Percentiles rank a stretch among this genome's conserved stretches.
phyloP scores from a whole-genome alignment of 2,329 filamentous ascomycete genomes.

The Phialophora chinensis region DNA sequence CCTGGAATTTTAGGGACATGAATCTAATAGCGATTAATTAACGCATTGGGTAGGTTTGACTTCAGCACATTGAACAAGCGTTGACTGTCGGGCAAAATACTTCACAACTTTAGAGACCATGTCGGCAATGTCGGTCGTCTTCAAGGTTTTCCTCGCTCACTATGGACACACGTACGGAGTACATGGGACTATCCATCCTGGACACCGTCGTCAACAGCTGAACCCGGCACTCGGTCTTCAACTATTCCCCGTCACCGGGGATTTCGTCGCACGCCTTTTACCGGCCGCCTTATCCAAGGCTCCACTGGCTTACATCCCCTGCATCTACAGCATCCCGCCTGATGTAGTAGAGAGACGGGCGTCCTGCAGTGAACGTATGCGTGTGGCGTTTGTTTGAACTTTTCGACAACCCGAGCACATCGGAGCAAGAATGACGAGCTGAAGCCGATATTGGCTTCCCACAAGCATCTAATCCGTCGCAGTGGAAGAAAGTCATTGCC shows the following conservation, averaged over 20 bases:
- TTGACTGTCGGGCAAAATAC: neutral
- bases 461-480: neutral
- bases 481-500: neutral
- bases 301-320: constrained; percentile 1
- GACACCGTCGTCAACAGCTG: neutral
- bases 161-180: too few species aligned
- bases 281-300: neutral
- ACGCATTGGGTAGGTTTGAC: neutral
- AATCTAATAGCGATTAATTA: neutral
- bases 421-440: neutral
- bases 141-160: neutral
- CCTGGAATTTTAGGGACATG: neutral
- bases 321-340: neutral
- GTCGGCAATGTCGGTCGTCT: neutral
- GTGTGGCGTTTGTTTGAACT: neutral
- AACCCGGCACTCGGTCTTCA: neutral
- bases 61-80: too few species aligned
- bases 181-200: neutral
- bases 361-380: neutral
- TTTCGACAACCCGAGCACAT: neutral
- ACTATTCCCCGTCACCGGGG: neutral
- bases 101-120: neutral
- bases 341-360: neutral
- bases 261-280: neutral
- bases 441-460: neutral